These are phyloP conservation scores for Penicillium sp. DNA, from an alignment of 2,329 filamentous ascomycete species.

Conservation along the genomic window DNA sequence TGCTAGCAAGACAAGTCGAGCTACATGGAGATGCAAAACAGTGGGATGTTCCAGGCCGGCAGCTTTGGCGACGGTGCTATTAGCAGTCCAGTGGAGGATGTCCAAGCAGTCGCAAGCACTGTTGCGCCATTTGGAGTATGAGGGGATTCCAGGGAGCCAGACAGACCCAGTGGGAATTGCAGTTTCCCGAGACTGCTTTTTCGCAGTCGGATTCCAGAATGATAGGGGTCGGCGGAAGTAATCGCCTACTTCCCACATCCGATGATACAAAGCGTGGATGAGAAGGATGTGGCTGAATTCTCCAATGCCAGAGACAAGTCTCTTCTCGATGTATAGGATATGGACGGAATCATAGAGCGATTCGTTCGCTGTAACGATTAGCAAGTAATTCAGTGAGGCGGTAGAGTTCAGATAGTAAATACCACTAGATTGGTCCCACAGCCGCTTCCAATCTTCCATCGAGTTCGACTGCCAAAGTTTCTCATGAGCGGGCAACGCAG, in stretches of 20 bases:
- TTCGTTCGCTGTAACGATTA: slow-evolving; percentile 29
- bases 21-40: slow-evolving; percentile 59
- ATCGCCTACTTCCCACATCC: slow-evolving; percentile 54
- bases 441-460: slow-evolving; percentile 38
- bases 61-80: slow-evolving; percentile 54
- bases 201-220: slow-evolving; percentile 51
- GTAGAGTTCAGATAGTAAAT: slow-evolving; percentile 7
- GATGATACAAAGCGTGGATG: slow-evolving; percentile 55
- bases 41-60: slow-evolving; percentile 59
- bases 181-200: slow-evolving; percentile 41
- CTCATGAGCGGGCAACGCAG: slow-evolving; percentile 47
- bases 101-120: slow-evolving; percentile 54
- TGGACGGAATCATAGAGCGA: slow-evolving; percentile 51
- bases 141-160: slow-evolving; percentile 54
- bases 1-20: slow-evolving; percentile 57
- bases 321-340: slow-evolving; percentile 55
- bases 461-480: slow-evolving; percentile 46
- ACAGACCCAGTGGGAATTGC: slow-evolving; percentile 42
- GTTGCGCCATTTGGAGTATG: slow-evolving; percentile 53
- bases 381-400: neutral
- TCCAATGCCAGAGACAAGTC: slow-evolving; percentile 48
- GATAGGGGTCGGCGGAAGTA: slow-evolving; percentile 52
- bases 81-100: slow-evolving; percentile 62
- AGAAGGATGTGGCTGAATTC: slow-evolving; percentile 56
- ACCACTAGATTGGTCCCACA: slow-evolving; percentile 31